phyloP scores from a whole-genome alignment of 192 early-diverging fungal species.

The Chytriomyces confervae region DNA sequence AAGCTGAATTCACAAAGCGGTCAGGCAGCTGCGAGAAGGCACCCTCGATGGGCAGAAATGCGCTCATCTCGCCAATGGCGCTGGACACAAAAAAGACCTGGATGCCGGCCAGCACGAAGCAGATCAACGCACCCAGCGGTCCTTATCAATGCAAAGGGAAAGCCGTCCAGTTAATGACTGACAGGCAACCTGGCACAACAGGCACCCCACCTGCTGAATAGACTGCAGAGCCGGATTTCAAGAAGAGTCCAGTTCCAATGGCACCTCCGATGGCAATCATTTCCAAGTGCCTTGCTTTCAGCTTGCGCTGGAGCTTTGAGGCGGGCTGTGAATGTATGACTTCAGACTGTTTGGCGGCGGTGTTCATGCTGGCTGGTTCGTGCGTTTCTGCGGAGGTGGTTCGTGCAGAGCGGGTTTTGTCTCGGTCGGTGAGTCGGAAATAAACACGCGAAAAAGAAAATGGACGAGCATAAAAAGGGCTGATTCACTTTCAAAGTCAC shows the following conservation, averaged over 20 bases:
- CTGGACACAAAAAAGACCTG: slow-evolving; percentile 49
- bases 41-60: slow-evolving; percentile 72
- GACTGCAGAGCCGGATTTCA: slow-evolving; percentile 76
- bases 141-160: not conserved
- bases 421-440: too few species aligned
- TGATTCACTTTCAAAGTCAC: too few species aligned
- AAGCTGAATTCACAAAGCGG: slow-evolving; percentile 76
- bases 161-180: slow-evolving; percentile 69
- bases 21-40: slow-evolving; percentile 79
- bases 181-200: slow-evolving; percentile 44
- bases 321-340: too few species aligned
- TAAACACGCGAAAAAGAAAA: too few species aligned
- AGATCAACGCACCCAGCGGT: slow-evolving; percentile 16
- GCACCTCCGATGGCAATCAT: slow-evolving; percentile 30
- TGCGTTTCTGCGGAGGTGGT: too few species aligned
- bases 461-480: too few species aligned
- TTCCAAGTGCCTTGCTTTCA: not conserved
- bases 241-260: slow-evolving; percentile 75
- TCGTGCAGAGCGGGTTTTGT: too few species aligned
- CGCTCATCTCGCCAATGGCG: slow-evolving; percentile 79
- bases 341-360: too few species aligned
- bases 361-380: too few species aligned
- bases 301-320: too few species aligned
- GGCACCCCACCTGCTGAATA: slow-evolving; percentile 68
- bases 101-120: not conserved